Evolutionary conservation across 1,139 yeast genomes (phyloP).

Genomic region (Kodamaea plutei): DNA sequence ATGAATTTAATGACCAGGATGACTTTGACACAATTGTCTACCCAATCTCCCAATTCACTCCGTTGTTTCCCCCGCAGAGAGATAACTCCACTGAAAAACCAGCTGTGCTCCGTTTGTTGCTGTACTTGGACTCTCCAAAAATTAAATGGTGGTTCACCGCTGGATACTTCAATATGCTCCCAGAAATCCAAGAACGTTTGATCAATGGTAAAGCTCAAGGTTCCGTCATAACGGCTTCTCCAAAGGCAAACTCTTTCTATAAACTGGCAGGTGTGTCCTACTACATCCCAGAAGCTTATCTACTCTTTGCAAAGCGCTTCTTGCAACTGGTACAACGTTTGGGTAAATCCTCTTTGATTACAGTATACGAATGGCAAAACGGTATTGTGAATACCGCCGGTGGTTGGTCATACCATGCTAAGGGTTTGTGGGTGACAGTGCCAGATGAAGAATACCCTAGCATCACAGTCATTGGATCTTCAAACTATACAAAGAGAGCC

Average conservation of each 20-base stretch:
- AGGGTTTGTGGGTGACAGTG: constrained; percentile 82
- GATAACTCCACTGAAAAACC: constrained; percentile 76
- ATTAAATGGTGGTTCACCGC: constrained; percentile 89
- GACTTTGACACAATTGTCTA: constrained; percentile 67
- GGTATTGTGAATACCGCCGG: constrained; percentile 76
- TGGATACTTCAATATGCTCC: constrained; percentile 91
- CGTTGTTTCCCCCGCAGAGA: constrained; percentile 57
- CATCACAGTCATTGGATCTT: constrained; percentile 82
- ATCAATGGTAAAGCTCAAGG: constrained; percentile 62
- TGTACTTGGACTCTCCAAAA: constrained; percentile 51
- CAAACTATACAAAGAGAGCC: constrained; percentile 89
- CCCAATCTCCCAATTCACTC: constrained; percentile 90
- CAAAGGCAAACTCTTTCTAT: constrained; percentile 90
- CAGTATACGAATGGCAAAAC: constrained; percentile 77
- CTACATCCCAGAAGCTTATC: constrained; percentile 82
- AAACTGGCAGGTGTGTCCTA: constrained; percentile 79
- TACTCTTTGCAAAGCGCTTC: constrained; percentile 70
- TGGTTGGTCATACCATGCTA: constrained; percentile 99
- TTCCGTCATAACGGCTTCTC: constrained; percentile 82
- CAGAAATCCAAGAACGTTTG: constrained; percentile 62
- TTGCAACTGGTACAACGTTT: constrained; percentile 48
- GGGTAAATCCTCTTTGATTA: constrained; percentile 46
- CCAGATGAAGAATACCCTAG: constrained; percentile 60
- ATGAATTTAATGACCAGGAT: constrained; percentile 29
- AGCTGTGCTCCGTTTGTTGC: constrained; percentile 56